Evolutionary conservation across 176 grass and related monocot species (phyloP).

Genomic region (Aegilops bicornis): DNA sequence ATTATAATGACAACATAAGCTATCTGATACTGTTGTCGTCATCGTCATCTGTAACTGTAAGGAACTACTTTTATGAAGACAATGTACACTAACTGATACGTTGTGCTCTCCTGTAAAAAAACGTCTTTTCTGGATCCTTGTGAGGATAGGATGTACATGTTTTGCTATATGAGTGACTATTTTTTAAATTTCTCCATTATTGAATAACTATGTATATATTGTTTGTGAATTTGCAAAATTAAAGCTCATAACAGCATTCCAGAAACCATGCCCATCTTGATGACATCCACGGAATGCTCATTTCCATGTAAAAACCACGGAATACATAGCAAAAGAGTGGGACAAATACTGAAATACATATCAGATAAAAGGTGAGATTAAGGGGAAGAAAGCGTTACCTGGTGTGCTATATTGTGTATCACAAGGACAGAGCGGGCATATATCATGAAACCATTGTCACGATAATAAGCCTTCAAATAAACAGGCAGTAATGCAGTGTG

Average conservation of each 20-base stretch:
- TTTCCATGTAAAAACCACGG: neutral
- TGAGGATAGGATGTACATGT: neutral
- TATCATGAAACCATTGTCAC: slow-evolving; percentile 78
- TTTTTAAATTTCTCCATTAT: neutral
- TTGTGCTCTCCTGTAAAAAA: neutral
- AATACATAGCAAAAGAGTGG: neutral
- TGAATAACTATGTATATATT: neutral
- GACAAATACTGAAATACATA: slow-evolving; percentile 5
- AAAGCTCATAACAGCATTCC: neutral
- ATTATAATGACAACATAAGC: neutral
- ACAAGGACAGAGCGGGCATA: slow-evolving; percentile 84
- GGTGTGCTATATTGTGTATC: slow-evolving; percentile 98
- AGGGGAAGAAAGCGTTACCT: slow-evolving; percentile 44
- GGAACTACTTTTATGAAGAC: slow-evolving; percentile 13
- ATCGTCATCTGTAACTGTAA: neutral
- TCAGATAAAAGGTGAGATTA: slow-evolving; percentile 4
- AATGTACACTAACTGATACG: neutral
- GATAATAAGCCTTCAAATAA: slow-evolving; percentile 95
- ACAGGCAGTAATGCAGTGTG: slow-evolving; percentile 77
- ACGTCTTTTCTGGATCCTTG: neutral
- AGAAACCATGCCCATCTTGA: neutral
- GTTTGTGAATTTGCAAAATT: neutral
- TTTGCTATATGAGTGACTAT: neutral
- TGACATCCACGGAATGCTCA: neutral
- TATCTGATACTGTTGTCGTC: neutral